Base-by-base conservation (phyloP, 768 basidiomycete genomes). In the Hirschioporus abietinus region DNA sequence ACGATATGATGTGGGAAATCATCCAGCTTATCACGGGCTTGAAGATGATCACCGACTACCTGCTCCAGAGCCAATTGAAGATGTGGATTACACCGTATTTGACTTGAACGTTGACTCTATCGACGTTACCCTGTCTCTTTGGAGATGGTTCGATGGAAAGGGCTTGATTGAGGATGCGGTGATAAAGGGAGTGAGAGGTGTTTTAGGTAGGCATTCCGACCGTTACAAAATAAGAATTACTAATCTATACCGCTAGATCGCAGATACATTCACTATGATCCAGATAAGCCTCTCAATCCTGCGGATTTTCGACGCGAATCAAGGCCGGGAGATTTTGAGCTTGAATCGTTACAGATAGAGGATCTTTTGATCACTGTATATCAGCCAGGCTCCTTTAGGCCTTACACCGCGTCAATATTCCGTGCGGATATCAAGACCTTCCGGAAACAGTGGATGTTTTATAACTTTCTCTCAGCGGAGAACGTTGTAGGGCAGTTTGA, bases 401-500 rank as follows among this genome's bases (percentile, higher is more conserved):
- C 97, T 0, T 95, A 90, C 74, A 94, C 90, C 0, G 88, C 91
- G 12, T 94, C 92, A 7, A 94, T 99, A 63, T 99, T 99, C 80
- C 90, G 91, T 67, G 97, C 97, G 26, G 91, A 94, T 71, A 84
- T 98, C 36, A 84, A 85, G 15, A 83, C 82, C 30, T 86, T 99
- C 70, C 83, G 97, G 65, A 98, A 97, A 76, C 88, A 91, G 72
- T 99, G 95, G 95, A 71, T 96, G 42, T 97, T 97, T 76, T 96
- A 96, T 76, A 97, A 99, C 76, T 88, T 99, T 69, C 78, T 99
- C 67, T 75, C 74, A 63, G 96, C 97, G 0, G 96, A 98, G 74
- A 93, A 91, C 69, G 91, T 99, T 58, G 96, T 97, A 9, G 97
- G 97, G 4, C 97, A 99, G 75, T 93, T 95, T 69, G 97, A 99